Evolutionary conservation across 495 filamentous ascomycete species (phyloP).

Genomic region (Geopyxis carbonaria): DNA sequence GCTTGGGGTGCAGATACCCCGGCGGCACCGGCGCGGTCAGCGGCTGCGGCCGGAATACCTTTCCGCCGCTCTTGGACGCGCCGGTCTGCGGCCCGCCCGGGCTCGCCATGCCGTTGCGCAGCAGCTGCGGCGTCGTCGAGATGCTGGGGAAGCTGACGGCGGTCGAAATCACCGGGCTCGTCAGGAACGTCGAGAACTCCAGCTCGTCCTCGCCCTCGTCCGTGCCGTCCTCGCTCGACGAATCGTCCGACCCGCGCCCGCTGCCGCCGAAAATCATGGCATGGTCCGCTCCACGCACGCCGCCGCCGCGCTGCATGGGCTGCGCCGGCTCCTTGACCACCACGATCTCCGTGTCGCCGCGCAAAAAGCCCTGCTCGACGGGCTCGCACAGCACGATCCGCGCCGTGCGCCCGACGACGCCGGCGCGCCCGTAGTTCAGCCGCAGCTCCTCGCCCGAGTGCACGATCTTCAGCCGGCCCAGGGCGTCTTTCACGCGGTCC

Average conservation of each 20-base stretch:
- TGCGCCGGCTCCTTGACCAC: slow-evolving; percentile 36
- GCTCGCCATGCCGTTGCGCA: slow-evolving; percentile 28
- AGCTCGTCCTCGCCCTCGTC: slow-evolving; percentile 47
- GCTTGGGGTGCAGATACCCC: slow-evolving; percentile 69
- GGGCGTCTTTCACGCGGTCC: slow-evolving; percentile 53
- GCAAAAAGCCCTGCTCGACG: slow-evolving; percentile 69
- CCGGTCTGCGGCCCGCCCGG: slow-evolving; percentile 18
- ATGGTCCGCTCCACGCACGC: slow-evolving; percentile 18
- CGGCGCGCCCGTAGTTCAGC: slow-evolving; percentile 69
- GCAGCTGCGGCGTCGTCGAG: slow-evolving; percentile 13
- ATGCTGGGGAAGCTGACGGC: slow-evolving; percentile 40
- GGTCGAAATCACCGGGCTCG: slow-evolving; percentile 41
- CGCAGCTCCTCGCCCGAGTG: slow-evolving; percentile 73
- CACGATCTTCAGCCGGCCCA: slow-evolving; percentile 61
- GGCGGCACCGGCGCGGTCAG: slow-evolving; percentile 54
- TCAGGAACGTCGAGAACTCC: slow-evolving; percentile 55
- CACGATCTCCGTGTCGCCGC: slow-evolving; percentile 51
- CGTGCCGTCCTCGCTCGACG: slow-evolving; percentile 33
- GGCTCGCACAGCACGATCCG: slow-evolving; percentile 55
- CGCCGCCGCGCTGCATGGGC: slow-evolving; percentile 27
- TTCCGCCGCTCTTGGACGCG: slow-evolving; percentile 28
- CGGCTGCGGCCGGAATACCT: slow-evolving; percentile 61
- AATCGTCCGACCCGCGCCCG: slow-evolving; percentile 33
- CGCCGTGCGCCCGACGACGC: slow-evolving; percentile 58
- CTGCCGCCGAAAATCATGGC: slow-evolving; percentile 36